Base-by-base conservation (phyloP, 2,329 filamentous ascomycete genomes). In the Aspergillus sp. region DNA sequence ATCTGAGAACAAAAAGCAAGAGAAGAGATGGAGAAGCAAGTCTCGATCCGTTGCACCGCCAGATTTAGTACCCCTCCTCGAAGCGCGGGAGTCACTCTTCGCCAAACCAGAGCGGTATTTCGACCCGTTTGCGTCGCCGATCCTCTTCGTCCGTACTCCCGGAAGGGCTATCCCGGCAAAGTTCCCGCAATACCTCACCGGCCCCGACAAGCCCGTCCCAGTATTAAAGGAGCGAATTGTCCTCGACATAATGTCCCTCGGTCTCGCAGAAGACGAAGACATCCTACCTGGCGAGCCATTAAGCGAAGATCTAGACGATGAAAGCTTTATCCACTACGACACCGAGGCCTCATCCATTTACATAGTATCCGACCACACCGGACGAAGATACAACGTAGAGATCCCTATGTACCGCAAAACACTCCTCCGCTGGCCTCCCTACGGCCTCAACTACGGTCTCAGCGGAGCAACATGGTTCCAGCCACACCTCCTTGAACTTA, bases 51-150 rank as follows among this genome's bases (percentile, higher is more conserved):
- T 43, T 1, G 58, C 59, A 0, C 64, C 62, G 1, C 43, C 50
- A 9, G 68, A 70, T 45, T 52, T 73, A 3, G 45, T 69, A 9
- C 60, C 64, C 1, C 58, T 71, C 2, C 62, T 71, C 0, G 45
- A 64, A 25, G 66, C 66, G 0, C 63, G 71, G 3, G 60, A 62
- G 23, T 44, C 42, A 6, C 58, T 70, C 17, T 74, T 74, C 49
- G 38, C 56, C 6, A 62, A 56, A 0, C 66, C 70, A 17, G 64
- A 67, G 23, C 60, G 60, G 9, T 72, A 66, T 52, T 74, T 73
- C 41, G 71, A 74, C 49, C 53, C 68, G 0, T 74, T 74, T 48
- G 70, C 71, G 0, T 72, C 68, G 3, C 71, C 71, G 0, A 55
- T 68, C 3, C 51, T 73, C 5, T 71, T 73, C 43, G 62, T 74